A percentile compares a stretch with the other conserved stretches of the same genome.
Evolutionary conservation across 768 basidiomycete genomes (phyloP).

Genomic region (Pleurotus cornucopiae): DNA sequence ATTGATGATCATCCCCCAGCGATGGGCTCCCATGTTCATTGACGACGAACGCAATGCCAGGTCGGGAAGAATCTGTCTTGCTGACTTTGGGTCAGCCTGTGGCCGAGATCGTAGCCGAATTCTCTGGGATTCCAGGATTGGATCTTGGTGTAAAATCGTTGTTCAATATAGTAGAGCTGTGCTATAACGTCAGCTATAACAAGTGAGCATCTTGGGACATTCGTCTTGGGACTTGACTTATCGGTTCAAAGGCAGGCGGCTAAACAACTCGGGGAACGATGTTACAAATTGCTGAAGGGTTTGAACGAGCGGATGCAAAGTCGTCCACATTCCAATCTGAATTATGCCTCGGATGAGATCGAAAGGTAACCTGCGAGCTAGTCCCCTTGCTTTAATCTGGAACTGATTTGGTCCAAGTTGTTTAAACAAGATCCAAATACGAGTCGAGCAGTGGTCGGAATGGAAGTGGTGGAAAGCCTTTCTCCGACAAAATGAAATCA

Average conservation of each 20-base stretch:
- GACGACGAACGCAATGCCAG: background rate
- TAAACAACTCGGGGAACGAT: background rate
- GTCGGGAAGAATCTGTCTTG: background rate
- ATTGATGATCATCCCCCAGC: too few species aligned
- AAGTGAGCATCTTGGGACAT: background rate
- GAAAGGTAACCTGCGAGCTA: too few species aligned
- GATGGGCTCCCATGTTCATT: too few species aligned
- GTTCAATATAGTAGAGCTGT: background rate
- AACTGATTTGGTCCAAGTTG: background rate
- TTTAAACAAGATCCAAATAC: background rate
- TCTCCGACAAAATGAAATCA: background rate
- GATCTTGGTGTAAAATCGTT: background rate
- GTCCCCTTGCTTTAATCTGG: too few species aligned
- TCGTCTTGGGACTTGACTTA: background rate
- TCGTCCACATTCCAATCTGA: background rate
- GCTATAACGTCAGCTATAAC: background rate
- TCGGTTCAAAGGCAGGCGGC: background rate
- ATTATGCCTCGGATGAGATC: background rate
- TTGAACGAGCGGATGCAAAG: background rate
- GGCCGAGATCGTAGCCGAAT: background rate
- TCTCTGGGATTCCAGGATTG: background rate
- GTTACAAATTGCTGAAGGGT: background rate
- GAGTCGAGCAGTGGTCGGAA: background rate
- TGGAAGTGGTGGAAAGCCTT: background rate
- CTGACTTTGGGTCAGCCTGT: background rate